Evolutionary conservation across 169 alveolate genomes (phyloP), one percentile per base, ranked within the genome.

Genomic region (Plasmodium coatneyi): DNA sequence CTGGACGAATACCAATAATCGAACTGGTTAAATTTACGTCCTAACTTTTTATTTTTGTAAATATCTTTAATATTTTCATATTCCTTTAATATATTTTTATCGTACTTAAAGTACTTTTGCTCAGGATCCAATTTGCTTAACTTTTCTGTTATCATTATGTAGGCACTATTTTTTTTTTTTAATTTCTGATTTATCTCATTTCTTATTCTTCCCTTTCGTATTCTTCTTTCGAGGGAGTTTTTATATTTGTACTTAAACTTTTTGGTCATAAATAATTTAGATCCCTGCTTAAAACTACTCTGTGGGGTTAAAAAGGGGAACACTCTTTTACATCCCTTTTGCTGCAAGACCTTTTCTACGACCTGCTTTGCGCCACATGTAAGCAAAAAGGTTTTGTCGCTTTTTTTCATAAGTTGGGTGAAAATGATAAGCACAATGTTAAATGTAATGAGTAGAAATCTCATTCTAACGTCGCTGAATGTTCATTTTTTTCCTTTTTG

Each of bases 151-250:
- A 89, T 89, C 28, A 79, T 81, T 34, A 89, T 89, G 72, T 89
- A 89, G 6, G 94, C 94, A 89, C 94, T 89, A 89, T 89, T 14
- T 79, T 89, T 89, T 78, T 89, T 89, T 89, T 89, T 89, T 79
- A 89, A 89, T 41, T 89, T 89, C 25, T 89, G 94, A 89, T 89
- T 79, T 79, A 89, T 89, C 79, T 89, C 90, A 78, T 89, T 89
- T 22, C 90, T 32, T 52, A 78, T 89, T 56, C 60, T 19, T 22
- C 94, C 94, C 46, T 89, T 89, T 80, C 56, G 81, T 79, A 78
- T 89, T 32, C 94, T 79, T 25, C 81, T 89, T 79, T 89, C 94
- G 71, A 89, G 36, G 0, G 90, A 43, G 46, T 89, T 89, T n/a
- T 66, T 79, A 89, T 89, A 89, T 34, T 89, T 89, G 52, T 89